phyloP scores from a whole-genome alignment of 768 basidiomycete genomes.

The Mrakia frigida region DNA sequence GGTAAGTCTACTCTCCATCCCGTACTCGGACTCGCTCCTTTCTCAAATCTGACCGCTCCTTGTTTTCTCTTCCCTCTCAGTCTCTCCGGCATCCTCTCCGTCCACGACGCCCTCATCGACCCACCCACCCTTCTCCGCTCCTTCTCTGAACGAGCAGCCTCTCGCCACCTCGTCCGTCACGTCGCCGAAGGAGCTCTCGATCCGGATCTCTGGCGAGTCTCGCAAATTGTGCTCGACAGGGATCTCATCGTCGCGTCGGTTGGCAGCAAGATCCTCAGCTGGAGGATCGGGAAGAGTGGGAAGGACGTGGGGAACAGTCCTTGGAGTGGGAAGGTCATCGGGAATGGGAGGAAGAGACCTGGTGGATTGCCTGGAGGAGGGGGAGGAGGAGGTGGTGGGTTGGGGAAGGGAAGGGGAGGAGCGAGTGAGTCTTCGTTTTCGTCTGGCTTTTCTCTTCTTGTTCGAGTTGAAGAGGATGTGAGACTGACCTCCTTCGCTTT shows the following conservation, averaged over 20 bases:
- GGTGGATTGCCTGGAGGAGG: not conserved
- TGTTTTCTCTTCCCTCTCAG: not conserved
- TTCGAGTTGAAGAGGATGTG: no score
- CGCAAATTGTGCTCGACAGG: conserved; percentile 26
- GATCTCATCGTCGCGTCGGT: conserved; percentile 24
- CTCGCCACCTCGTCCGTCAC: conserved; percentile 10
- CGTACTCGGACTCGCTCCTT: not conserved
- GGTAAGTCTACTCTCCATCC: conserved; percentile 2
- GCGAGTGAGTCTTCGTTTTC: conserved; percentile 1
- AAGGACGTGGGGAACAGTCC: conserved; percentile 20
- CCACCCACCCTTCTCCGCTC: conserved; percentile 16
- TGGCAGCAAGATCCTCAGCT: conserved; percentile 23
- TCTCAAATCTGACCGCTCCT: not conserved
- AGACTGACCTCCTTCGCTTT: not conserved
- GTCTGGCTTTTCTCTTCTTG: no score
- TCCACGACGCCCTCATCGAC: conserved; percentile 20
- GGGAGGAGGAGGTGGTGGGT: conserved; percentile 1
- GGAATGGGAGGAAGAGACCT: not conserved
- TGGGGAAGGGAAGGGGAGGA: conserved; percentile 13
- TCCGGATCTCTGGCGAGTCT: conserved; percentile 25
- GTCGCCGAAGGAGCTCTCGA: conserved; percentile 24
- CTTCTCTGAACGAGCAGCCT: conserved; percentile 27
- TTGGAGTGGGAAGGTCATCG: conserved; percentile 30
- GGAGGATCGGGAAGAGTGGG: conserved; percentile 22
- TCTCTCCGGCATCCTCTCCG: conserved; percentile 20